Evolutionary conservation across 2,329 filamentous ascomycete species (phyloP), one percentile per base, ranked within the genome.

Genomic region (Sodiomyces alkalinus): DNA sequence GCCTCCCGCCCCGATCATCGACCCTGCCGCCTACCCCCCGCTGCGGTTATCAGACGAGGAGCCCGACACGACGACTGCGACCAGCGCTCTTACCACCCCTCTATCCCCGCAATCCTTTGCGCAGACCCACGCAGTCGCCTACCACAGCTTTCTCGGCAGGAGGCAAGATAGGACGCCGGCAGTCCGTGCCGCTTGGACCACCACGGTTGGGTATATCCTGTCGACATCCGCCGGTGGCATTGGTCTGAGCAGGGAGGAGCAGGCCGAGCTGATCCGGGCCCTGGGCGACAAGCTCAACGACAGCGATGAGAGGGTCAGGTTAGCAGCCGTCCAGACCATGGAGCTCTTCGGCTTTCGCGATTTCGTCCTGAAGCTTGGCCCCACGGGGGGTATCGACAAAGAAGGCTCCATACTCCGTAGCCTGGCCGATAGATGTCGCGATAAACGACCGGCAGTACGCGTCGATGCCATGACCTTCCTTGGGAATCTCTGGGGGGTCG

Each of bases 401-500:
- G 60, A 77, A 19, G 80, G 76, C 13, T 90, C 86, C 0, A 67
- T 94, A 16, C 64, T 98, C 11, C 73, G 68, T 30, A 83, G 78
- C 37, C 66, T 98, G 16, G 81, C 82, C 17, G 85, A 94, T 45
- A 73, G 90, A 38, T 83, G 82, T 39, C 83, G 86, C 41, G 92
- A 98, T 54, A 77, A 78, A 36, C 87, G 79, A 47, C 70, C 76
- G 10, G 62, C 70, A 22, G 81, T 98, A 8, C 80, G 87, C 32
- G 74, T 80, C 21, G 82, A 87, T 41, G 86, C 83, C 15, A 92
- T 93, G 70, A 77, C 74, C 28, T 63, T 92, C 7, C 60, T 96
- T 2, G 81, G 73, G 8, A 81, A 76, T 36, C 74, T 96, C 17
- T 98, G 90, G 90, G 86, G 82, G n/a, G 86, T 92, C 12, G 87